phyloP scores from a whole-genome alignment of 2,329 filamentous ascomycete genomes.

The Fusarium verrucosum region DNA sequence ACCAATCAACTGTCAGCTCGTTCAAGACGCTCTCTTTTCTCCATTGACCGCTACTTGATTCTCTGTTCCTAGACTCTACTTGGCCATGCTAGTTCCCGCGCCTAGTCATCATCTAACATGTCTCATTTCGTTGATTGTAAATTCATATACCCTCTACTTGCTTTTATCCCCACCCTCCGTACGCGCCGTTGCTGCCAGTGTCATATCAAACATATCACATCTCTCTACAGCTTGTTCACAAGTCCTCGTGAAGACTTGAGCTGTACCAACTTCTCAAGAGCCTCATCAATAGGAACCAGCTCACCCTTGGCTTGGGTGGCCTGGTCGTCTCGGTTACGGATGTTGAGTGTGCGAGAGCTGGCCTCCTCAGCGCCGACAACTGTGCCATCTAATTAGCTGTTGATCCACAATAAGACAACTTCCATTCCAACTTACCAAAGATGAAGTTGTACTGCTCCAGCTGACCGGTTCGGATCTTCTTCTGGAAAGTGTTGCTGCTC shows the following conservation, averaged over 20 bases:
- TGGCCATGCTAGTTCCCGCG: constrained; percentile 17
- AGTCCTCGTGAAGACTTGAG: constrained; percentile 59
- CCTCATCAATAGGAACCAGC: constrained; percentile 65
- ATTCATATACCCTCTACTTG: constrained; percentile 31
- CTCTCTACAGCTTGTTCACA: constrained; percentile 49
- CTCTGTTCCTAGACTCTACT: constrained; percentile 12
- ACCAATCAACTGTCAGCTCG: constrained; percentile 1
- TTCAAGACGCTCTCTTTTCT: constrained; percentile 16
- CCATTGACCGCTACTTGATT: constrained; percentile 33
- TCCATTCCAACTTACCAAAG: constrained; percentile 61
- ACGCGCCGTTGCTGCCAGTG: constrained; percentile 9
- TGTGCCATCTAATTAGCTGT: constrained; percentile 42
- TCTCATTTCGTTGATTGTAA: constrained; percentile 32
- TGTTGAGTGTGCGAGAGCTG: constrained; percentile 68
- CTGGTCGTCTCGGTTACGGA: constrained; percentile 71
- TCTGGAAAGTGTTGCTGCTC: constrained; percentile 81
- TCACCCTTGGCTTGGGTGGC: constrained; percentile 69
- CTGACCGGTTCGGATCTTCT: constrained; percentile 88
- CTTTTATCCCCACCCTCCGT: constrained; percentile 32
- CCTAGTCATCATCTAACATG: constrained; percentile 26
- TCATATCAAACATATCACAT: constrained; percentile 11
- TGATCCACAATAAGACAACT: not conserved
- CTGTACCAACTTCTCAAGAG: constrained; percentile 63
- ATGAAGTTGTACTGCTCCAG: constrained; percentile 86
- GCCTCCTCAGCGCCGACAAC: constrained; percentile 71